Base-by-base conservation (phyloP, 306 rosid genomes). In the Castanea mollissima region DNA sequence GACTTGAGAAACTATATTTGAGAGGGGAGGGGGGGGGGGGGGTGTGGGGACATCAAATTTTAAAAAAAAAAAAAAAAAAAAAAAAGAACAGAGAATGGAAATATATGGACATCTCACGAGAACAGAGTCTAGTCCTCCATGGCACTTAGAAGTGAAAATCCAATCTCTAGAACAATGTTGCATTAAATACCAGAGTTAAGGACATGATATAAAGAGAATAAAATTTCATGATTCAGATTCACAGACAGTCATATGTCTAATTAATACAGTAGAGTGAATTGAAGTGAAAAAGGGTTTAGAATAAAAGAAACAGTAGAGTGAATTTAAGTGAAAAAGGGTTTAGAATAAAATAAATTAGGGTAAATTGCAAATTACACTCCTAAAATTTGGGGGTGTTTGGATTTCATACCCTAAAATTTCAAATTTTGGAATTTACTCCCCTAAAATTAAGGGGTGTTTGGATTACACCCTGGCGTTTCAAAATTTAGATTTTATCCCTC, bases 1-100 rank as follows among this genome's bases (percentile, higher is more conserved):
- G 16, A 8, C 72, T 8, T 67, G 25, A 67, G 44, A 35, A 67
- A 34, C 52, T 6, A 32, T 67, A 34, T 18, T 6, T 35, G 6
- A 1, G 6, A 2, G 2, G 23, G 4, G 13, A 1, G 1, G 0
- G 13, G 9, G 2, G 2, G n/a, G 6, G 6, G 4, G 13, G 0
- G 1, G 0, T 25, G 27, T 25, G 4, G 2, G 0, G 13, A 2
- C 20, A 18, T 34, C 5, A 5, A 10, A 67, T 19, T 34, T 34
- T 15, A 67, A 35, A 10, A 67, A 34, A 19, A 25, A 27, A 19
- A 8, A 79, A 29, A 21, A 21, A 21, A 21, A 21, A 21, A 21
- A 21, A n/a, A n/a, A n/a, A n/a, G 20, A 12, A 12, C 18, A 20
- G 29, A 73, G 52, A 27, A 79, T 34, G 12, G n/a, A 55, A 27